Base-by-base conservation (phyloP, 768 basidiomycete species). In the Naematelia aurantialba region DNA sequence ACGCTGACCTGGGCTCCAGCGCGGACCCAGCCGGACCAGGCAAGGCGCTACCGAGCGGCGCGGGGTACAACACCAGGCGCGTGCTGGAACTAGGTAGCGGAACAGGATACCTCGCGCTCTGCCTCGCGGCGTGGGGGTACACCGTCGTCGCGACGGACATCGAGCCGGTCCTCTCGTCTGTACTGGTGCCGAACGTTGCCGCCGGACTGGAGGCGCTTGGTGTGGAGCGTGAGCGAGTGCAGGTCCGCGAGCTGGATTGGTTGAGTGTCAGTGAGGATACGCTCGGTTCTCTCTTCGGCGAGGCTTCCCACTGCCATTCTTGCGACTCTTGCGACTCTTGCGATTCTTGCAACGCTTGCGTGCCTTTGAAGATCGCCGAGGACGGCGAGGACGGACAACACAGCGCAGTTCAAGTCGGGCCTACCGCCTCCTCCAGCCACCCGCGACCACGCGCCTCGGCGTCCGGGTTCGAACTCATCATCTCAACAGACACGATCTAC, bases 401-500 rank as follows among this genome's bases (percentile, higher is more conserved):
- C n/a, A n/a, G n/a, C n/a, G n/a, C n/a, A n/a, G n/a, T n/a, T n/a
- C n/a, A n/a, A n/a, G n/a, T n/a, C n/a, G n/a, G n/a, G n/a, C n/a
- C n/a, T n/a, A n/a, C n/a, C n/a, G n/a, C n/a, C n/a, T n/a, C n/a
- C n/a, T n/a, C n/a, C n/a, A n/a, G n/a, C n/a, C n/a, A n/a, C n/a
- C n/a, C n/a, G n/a, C n/a, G n/a, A n/a, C n/a, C n/a, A n/a, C n/a
- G n/a, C n/a, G n/a, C n/a, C n/a, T n/a, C n/a, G n/a, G n/a, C n/a
- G n/a, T n/a, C 17, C 8, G 17, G 34, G 17, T 39, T 39, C 34
- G 34, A 39, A 76, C 80, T 91, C 66, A 85, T 96, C 63, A 74
- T 88, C 53, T 84, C 89, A 11, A 86, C 91, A 53, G 91, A 94
- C 76, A 93, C 91, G 0, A 78, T 92, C 39, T 93, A 91, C 74